Conservation (phyloP, 257 asterid species). For the Solanum commersonii region DNA sequence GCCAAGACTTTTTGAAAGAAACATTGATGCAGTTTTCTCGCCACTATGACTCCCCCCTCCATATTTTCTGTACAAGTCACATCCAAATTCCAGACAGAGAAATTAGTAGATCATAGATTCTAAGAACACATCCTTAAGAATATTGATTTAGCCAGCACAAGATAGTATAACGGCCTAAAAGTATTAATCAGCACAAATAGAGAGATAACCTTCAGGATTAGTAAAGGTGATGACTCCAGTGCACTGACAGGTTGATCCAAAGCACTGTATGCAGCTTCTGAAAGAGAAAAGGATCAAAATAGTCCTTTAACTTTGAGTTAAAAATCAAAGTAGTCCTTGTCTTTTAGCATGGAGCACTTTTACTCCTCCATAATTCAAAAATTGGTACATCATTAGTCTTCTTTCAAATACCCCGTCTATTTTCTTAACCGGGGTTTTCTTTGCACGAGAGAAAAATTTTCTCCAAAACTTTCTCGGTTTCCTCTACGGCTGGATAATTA, state of each 20-base stretch:
- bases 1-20: slow-evolving; percentile 52
- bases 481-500: too few species aligned
- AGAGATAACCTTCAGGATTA: slow-evolving; percentile 58
- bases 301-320: too few species aligned
- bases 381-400: too few species aligned
- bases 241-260: slow-evolving; percentile 87
- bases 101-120: neutral
- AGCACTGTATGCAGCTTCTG: slow-evolving; percentile 91
- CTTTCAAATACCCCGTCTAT: too few species aligned
- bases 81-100: neutral
- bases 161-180: neutral
- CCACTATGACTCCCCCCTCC: slow-evolving; percentile 59
- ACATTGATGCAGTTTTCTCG: slow-evolving; percentile 59
- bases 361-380: too few species aligned
- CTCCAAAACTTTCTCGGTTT: too few species aligned
- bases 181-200: neutral
- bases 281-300: too few species aligned
- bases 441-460: too few species aligned
- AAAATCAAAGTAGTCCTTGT: too few species aligned
- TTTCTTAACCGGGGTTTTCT: too few species aligned
- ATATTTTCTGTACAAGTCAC: slow-evolving; percentile 47
- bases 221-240: slow-evolving; percentile 81
- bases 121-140: neutral
- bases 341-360: too few species aligned
- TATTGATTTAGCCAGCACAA: neutral